These are phyloP conservation scores for Allantophomopsis cytisporea DNA, from an alignment of 2,329 filamentous ascomycete genomes.

Conservation along the genomic window DNA sequence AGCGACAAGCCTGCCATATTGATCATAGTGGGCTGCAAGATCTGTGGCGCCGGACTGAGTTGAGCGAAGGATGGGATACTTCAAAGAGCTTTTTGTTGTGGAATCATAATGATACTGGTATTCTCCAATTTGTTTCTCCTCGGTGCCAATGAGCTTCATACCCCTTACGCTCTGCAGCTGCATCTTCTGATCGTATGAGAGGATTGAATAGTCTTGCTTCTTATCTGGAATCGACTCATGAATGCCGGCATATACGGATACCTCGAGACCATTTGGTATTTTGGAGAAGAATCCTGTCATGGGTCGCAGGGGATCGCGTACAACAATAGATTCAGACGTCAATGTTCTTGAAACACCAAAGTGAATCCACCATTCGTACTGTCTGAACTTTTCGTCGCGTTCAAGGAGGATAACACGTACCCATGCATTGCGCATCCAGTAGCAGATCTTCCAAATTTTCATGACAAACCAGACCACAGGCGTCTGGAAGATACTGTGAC, in stretches of 20 bases:
- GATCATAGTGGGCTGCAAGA: conserved; percentile 19
- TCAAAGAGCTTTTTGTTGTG: background rate
- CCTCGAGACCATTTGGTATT: background rate
- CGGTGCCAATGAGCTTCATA: background rate
- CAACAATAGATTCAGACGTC: conserved; percentile 2
- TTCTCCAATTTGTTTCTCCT: background rate
- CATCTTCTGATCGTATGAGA: background rate
- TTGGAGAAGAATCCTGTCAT: conserved; percentile 3
- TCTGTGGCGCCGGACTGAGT: conserved; percentile 4
- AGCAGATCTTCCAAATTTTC: conserved; percentile 18
- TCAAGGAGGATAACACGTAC: conserved; percentile 6
- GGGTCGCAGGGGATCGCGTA: conserved; percentile 1
- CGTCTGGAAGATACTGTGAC: conserved; percentile 13
- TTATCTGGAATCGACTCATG: background rate
- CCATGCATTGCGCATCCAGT: conserved; percentile 18
- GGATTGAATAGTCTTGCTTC: background rate
- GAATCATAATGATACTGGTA: background rate
- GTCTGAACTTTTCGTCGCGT: conserved; percentile 5
- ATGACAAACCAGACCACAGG: conserved; percentile 13
- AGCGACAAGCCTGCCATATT: conserved; percentile 18
- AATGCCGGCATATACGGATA: background rate
- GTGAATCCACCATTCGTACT: conserved; percentile 1
- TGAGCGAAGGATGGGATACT: background rate
- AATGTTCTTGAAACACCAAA: conserved; percentile 2
- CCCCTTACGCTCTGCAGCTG: background rate